These are phyloP conservation scores for Podospora sp. DNA, from an alignment of 495 filamentous ascomycete genomes.

Conservation along the genomic window DNA sequence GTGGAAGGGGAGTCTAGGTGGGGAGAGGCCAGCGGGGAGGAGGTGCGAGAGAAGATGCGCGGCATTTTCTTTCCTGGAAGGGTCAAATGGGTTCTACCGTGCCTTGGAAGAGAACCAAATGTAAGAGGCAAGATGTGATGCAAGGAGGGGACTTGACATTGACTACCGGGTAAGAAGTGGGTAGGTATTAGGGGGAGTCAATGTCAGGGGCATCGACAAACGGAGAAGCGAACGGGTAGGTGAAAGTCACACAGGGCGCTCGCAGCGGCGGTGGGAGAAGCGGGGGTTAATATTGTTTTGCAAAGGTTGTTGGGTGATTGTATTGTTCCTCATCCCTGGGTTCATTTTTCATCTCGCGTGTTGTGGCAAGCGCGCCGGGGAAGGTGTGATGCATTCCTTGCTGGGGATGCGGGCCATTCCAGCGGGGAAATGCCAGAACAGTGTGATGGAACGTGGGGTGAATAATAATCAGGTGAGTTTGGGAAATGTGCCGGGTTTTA, in stretches of 20 bases:
- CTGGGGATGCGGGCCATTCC: too few species aligned
- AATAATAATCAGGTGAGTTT: too few species aligned
- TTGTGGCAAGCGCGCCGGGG: too few species aligned
- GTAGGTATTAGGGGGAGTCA: too few species aligned
- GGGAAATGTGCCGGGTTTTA: too few species aligned
- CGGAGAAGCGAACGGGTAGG: neutral
- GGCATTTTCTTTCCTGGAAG: too few species aligned
- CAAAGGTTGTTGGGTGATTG: neutral
- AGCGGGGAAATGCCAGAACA: too few species aligned
- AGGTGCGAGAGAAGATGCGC: neutral
- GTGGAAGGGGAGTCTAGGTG: neutral
- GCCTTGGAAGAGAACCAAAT: too few species aligned
- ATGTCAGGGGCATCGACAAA: neutral
- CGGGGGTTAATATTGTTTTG: neutral
- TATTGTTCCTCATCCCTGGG: neutral
- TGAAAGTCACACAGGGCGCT: neutral
- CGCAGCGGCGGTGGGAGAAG: neutral
- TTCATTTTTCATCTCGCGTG: too few species aligned
- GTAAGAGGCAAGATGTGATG: constrained; percentile 5
- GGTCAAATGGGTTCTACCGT: too few species aligned
- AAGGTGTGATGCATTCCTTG: too few species aligned
- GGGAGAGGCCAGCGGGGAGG: constrained; percentile 4
- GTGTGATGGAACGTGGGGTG: too few species aligned
- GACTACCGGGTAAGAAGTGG: neutral
- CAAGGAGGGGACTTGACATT: neutral